Evolutionary conservation across 2,329 filamentous ascomycete species (phyloP).

Genomic region (Neurospora crassa): DNA sequence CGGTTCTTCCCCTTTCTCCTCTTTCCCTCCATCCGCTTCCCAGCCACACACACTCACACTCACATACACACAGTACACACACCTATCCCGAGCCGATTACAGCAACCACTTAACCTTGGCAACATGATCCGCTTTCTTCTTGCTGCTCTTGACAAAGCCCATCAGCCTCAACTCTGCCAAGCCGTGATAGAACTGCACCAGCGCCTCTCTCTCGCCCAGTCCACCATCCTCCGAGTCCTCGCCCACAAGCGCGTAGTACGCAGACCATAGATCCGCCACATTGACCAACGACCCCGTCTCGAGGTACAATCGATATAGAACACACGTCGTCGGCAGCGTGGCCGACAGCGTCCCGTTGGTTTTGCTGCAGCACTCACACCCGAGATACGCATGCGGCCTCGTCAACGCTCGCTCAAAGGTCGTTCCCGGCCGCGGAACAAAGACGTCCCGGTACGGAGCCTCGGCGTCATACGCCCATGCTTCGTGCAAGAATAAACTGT

Average conservation of each 20-base stretch:
- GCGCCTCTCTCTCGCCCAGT: conserved; percentile 43
- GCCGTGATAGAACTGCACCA: conserved; percentile 75
- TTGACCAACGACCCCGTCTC: conserved; percentile 72
- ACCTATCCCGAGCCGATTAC: conserved; percentile 7
- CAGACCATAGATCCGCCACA: conserved; percentile 68
- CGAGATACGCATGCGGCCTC: conserved; percentile 67
- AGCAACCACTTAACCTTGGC: conserved; percentile 78
- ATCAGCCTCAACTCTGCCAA: conserved; percentile 77
- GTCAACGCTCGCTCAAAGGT: conserved; percentile 63
- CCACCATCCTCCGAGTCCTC: conserved; percentile 28
- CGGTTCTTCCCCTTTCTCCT: background rate
- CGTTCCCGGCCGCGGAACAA: conserved; percentile 62
- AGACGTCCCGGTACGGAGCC: conserved; percentile 61
- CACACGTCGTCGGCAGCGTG: conserved; percentile 59
- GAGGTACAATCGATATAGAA: conserved; percentile 70
- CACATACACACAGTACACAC: background rate
- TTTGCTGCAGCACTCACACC: conserved; percentile 57
- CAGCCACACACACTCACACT: background rate
- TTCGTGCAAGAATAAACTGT: conserved; percentile 54
- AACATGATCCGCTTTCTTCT: conserved; percentile 87
- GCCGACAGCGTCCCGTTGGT: conserved; percentile 39
- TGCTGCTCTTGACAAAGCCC: conserved; percentile 80
- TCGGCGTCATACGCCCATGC: conserved; percentile 66
- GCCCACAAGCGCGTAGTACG: conserved; percentile 58
- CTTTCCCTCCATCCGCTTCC: conserved; percentile 5